Base-by-base conservation (phyloP, 345 rosid genomes). In the Lepidium aucheri region DNA sequence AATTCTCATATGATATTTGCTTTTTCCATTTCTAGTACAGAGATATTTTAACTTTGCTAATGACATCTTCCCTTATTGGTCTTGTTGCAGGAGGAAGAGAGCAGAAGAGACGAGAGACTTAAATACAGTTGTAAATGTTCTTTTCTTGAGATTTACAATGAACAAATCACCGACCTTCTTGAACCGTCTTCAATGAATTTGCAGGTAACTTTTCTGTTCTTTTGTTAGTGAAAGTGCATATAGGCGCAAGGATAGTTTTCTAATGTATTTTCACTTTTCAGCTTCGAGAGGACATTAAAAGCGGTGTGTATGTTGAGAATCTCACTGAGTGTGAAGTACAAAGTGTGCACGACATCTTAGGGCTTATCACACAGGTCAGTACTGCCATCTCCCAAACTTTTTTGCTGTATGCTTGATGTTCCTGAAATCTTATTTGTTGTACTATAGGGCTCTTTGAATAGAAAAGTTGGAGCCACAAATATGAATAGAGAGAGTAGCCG, bases 401-500 rank as follows among this genome's bases (percentile, higher is more conserved):
- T 34, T 58, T 42, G 16, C 35, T 74, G 63, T 4, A 56, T 45
- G 33, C 26, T 68, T 49, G 1, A 49, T 35, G 32, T 61, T 61
- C 22, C 65, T 61, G 40, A 65, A 41, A 53, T 53, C 33, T 59
- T 60, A 73, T 59, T 6, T 51, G 30, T 65, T 46, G 62, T 72
- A 24, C 56, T 47, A 51, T 70, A 94, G 97, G 95, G 96, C 59
- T 85, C 97, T 46, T 64, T 84, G 77, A 90, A 88, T 79, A 79
- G 99, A 64, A 90, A 76, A 85, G 96, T 94, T 65, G 96, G 90
- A 44, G 89, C 99, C 43, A 94, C 97, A 53, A 86, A 90, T 75
- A 94, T 88, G 99, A 94, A 94, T 35, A 82, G 96, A 73, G 97
- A 94, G 69, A 94, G 99, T 80, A 94, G 99, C 62, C 80, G 96